Percentiles rank a stretch among this genome's conserved stretches.
Evolutionary conservation across 2,329 filamentous ascomycete genomes (phyloP).

Genomic region (Celoporthe dispersa): DNA sequence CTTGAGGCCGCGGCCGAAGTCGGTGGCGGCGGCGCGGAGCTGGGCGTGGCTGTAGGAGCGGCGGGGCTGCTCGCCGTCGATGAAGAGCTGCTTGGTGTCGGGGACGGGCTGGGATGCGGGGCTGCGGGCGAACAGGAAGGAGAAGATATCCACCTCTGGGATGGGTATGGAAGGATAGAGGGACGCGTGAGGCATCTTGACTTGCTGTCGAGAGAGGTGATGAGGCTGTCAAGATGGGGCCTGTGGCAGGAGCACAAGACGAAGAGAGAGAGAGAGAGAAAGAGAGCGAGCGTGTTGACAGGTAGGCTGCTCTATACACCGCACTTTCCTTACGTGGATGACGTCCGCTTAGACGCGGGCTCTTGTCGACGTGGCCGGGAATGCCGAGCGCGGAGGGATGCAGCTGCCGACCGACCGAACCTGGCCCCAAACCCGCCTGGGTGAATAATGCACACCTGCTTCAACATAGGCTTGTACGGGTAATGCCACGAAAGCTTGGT

Average conservation of each 20-base stretch:
- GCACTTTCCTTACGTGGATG: not conserved
- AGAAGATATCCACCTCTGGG: constrained; percentile 78
- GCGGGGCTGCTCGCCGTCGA: constrained; percentile 69
- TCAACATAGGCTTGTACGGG: no score
- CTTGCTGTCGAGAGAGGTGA: not conserved
- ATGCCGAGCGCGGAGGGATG: not conserved
- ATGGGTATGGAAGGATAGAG: constrained; percentile 68
- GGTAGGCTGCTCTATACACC: not conserved
- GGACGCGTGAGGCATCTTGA: constrained; percentile 72
- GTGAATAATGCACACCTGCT: no score
- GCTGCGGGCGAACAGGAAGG: constrained; percentile 70
- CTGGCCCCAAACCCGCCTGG: not conserved
- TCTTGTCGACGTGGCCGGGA: constrained; percentile 4
- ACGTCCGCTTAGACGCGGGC: not conserved
- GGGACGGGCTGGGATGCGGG: constrained; percentile 64
- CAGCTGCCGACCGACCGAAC: no score
- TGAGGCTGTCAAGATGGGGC: not conserved
- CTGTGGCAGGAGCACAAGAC: not conserved
- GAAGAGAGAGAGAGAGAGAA: not conserved
- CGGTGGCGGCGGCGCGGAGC: constrained; percentile 65
- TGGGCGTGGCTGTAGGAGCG: constrained; percentile 72
- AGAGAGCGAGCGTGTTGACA: not conserved
- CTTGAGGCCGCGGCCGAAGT: constrained; percentile 82
- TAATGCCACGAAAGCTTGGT: no score
- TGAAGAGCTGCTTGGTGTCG: constrained; percentile 79